These are phyloP conservation scores for Dothideomycetidae sp. DNA, from an alignment of 2,329 filamentous ascomycete species.

Conservation along the genomic window DNA sequence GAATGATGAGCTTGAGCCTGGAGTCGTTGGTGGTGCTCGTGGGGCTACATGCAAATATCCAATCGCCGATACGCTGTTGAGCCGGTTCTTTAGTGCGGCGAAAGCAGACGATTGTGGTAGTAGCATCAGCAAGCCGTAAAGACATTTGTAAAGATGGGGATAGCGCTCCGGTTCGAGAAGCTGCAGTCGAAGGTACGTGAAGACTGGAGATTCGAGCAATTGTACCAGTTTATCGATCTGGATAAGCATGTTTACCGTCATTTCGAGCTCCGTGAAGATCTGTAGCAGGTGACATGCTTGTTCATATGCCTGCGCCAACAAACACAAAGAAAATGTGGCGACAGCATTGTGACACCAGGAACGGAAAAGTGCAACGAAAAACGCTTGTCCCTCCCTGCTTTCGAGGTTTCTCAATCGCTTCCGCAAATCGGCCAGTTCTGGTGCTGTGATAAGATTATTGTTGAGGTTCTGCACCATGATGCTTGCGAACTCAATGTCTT, in stretches of 20 bases:
- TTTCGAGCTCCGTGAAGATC: slow-evolving; percentile 92
- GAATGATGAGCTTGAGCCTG: slow-evolving; percentile 22
- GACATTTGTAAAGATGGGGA: slow-evolving; percentile 76
- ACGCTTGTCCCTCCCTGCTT: slow-evolving; percentile 81
- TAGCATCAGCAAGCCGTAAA: slow-evolving; percentile 94
- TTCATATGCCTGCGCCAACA: slow-evolving; percentile 93
- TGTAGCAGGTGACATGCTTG: slow-evolving; percentile 93
- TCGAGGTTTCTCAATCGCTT: slow-evolving; percentile 85
- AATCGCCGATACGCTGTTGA: slow-evolving; percentile 95
- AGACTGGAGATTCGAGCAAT: slow-evolving; percentile 89
- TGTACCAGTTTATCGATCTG: slow-evolving; percentile 98
- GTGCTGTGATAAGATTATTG: slow-evolving; percentile 96
- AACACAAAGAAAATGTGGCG: slow-evolving; percentile 87
- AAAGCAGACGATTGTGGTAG: slow-evolving; percentile 97
- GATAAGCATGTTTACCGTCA: slow-evolving; percentile 97
- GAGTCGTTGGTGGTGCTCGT: slow-evolving; percentile 39
- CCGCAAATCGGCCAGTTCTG: slow-evolving; percentile 78
- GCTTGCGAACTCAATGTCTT: slow-evolving; percentile 94
- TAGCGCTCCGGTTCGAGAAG: slow-evolving; percentile 90
- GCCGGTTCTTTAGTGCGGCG: slow-evolving; percentile 84
- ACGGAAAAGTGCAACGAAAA: slow-evolving; percentile 86
- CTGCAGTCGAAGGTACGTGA: slow-evolving; percentile 91
- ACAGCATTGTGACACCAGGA: slow-evolving; percentile 99
- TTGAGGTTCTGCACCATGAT: slow-evolving; percentile 99
- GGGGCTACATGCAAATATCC: slow-evolving; percentile 79